These are phyloP conservation scores for Angomonas deanei DNA, from an alignment of 208 protist genomes.

Conservation along the genomic window DNA sequence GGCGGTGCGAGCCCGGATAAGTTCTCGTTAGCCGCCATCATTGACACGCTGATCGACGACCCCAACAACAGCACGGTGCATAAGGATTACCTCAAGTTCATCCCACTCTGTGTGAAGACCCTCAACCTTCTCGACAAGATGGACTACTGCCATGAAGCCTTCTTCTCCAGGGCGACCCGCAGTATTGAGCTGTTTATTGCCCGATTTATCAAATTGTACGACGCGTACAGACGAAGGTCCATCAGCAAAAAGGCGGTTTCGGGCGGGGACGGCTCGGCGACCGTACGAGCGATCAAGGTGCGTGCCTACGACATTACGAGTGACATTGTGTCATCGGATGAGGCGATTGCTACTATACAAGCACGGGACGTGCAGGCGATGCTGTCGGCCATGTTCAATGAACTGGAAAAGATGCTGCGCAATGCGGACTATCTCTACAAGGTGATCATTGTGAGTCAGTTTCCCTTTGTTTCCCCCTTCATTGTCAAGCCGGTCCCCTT, in stretches of 20 bases:
- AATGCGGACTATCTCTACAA: conserved; percentile 76
- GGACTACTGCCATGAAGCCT: conserved; percentile 64
- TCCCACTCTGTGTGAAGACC: conserved; percentile 72
- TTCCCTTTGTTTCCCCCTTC: conserved; percentile 60
- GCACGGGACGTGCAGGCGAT: conserved; percentile 48
- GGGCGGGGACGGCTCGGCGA: conserved; percentile 23
- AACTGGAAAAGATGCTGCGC: conserved; percentile 78
- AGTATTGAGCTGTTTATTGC: conserved; percentile 67
- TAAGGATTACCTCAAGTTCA: conserved; percentile 62
- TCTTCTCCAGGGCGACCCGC: conserved; percentile 51
- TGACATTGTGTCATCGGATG: conserved; percentile 57
- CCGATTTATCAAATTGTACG: conserved; percentile 74
- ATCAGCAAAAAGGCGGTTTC: conserved; percentile 26
- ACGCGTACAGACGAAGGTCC: conserved; percentile 48
- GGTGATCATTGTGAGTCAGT: conserved; percentile 53
- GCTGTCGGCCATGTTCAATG: conserved; percentile 64
- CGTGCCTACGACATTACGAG: conserved; percentile 50
- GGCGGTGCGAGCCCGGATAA: background rate
- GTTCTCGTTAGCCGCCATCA: conserved; percentile 29
- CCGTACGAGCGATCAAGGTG: conserved; percentile 51
- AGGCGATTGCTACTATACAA: conserved; percentile 65
- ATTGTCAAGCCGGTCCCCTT: conserved; percentile 39
- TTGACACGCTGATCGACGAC: conserved; percentile 53
- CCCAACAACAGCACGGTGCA: conserved; percentile 33
- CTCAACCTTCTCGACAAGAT: conserved; percentile 53